phyloP scores from a whole-genome alignment of 108 stramenopile genomes.

The Nannochloropsis salina region DNA sequence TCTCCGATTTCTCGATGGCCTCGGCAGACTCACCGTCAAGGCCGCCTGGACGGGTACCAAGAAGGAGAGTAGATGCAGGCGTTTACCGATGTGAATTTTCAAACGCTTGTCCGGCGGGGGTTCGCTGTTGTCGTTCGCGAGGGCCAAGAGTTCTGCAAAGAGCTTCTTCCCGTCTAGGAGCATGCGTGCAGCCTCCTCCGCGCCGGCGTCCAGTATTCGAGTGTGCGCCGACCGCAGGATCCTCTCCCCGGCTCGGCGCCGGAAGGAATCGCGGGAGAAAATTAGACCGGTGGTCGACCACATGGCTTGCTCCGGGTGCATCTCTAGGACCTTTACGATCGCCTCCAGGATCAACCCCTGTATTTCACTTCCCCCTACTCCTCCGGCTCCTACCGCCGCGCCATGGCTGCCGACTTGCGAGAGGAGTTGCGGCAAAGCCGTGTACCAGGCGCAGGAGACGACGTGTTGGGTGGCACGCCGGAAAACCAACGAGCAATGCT shows the following conservation, averaged over 20 bases:
- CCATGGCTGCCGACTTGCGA: conserved; percentile 28
- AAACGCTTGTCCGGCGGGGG: neutral
- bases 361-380: conserved; percentile 24
- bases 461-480: conserved; percentile 44
- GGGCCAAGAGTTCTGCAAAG: neutral
- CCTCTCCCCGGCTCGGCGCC: neutral
- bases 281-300: conserved; percentile 29
- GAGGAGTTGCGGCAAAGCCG: conserved; percentile 48
- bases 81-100: conserved; percentile 8
- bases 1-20: conserved; percentile 28
- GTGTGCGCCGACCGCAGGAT: neutral
- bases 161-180: neutral
- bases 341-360: conserved; percentile 44
- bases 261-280: conserved; percentile 17
- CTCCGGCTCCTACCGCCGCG: neutral
- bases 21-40: conserved; percentile 40
- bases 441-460: conserved; percentile 53
- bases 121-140: neutral
- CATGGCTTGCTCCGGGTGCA: conserved; percentile 49
- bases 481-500: conserved; percentile 41
- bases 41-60: conserved; percentile 23
- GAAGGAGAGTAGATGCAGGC: neutral
- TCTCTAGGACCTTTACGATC: conserved; percentile 41
- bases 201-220: neutral
- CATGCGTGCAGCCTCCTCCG: neutral